Base-by-base conservation (phyloP, 306 rosid genomes). In the Ochetophila trinervis region DNA sequence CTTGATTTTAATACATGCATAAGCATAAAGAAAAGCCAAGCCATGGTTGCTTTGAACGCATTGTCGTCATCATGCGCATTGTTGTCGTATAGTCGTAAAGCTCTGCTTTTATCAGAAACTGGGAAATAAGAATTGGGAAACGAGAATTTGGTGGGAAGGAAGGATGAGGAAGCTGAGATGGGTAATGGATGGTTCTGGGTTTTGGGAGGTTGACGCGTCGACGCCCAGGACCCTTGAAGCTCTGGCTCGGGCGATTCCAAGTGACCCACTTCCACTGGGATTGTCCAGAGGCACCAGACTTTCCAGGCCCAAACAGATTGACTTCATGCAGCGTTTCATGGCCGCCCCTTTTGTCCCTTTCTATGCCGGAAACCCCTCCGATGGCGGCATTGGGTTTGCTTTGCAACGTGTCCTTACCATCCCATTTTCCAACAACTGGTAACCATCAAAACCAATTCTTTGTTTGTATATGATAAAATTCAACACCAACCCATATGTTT, bases 301-400 rank as follows among this genome's bases (percentile, higher is more conserved):
- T 53, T 87, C 96, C 24, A 75, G 98, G 71, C 83, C 89, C 12
- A 82, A 76, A 60, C 98, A 93, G 71, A 71, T 89, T 35, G 85
- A 87, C 50, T 89, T 93, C 80, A 83, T 89, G 85, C 98, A 93
- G 57, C 83, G 84, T 9, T 89, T 93, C 85, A 93, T 93, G 96
- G 1, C 70, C 24, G 67, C 77, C 8, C 89, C 82, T 27, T 76
- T 93, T 8, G 57, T 84, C 56, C 97, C 98, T 21, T 60, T 84
- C 53, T 89, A 69, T 59, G 1, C 91, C 51, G 42, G 66, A 54
- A 24, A 54, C 36, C 15, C 74, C 16, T 74, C 87, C 51, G 67
- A 77, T 0, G 89, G 88, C 35, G 67, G 42, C 63, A 6, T 48
- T 2, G 80, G 75, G 77, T 59, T 86, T 72, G 18, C 53, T 60